Base-by-base conservation (phyloP, 2,329 filamentous ascomycete genomes). In the Diplodia scrobiculata region DNA sequence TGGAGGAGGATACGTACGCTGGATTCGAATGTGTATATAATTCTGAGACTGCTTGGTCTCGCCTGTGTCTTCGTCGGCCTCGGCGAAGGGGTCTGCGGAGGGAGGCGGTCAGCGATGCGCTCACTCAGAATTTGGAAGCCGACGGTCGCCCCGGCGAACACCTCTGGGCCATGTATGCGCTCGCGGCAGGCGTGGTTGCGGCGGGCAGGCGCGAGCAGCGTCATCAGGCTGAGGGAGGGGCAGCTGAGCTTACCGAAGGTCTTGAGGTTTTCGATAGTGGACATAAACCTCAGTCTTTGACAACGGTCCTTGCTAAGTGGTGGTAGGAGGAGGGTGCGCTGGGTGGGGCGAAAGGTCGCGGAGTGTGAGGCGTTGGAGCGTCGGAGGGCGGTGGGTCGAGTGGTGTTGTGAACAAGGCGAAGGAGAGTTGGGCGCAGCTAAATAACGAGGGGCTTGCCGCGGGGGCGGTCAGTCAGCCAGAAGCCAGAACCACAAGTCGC, bases 1-100 rank as follows among this genome's bases (percentile, higher is more conserved):
- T 10, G 6, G 45, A 59, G 59, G 55, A 69, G 64, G 54, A 63
- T 38, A 88, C 90, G 78, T 89, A 98, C 94, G 95, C 81, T 99
- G 95, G 80, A 98, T 98, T 83, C 95, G 93, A 83, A 99, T 98
- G 84, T 98, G 95, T 81, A 98, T 97, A 82, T 97, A 97, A 83
- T 96, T 96, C 84, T 96, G 91, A 80, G 91, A 89, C 86, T 95
- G 90, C 58, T 95, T 95, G 80, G 89, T 90, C 84, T 96, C 91
- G 86, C 92, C 93, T 82, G 91, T 92, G 82, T 96, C 93, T 89
- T 97, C 94, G 91, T 97, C 95, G 88, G 93, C 95, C 91, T 98
- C 95, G 90, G 95, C 95, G 92, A 99, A 99, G 90, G 95, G 95
- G 90, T 99, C 95, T 59, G 55, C 17, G 27, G 38, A 21, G 38